A percentile compares a stretch with the other conserved stretches of the same genome.
Conservation (phyloP, 1,139 yeast species). For the Zygoascus sp. region DNA sequence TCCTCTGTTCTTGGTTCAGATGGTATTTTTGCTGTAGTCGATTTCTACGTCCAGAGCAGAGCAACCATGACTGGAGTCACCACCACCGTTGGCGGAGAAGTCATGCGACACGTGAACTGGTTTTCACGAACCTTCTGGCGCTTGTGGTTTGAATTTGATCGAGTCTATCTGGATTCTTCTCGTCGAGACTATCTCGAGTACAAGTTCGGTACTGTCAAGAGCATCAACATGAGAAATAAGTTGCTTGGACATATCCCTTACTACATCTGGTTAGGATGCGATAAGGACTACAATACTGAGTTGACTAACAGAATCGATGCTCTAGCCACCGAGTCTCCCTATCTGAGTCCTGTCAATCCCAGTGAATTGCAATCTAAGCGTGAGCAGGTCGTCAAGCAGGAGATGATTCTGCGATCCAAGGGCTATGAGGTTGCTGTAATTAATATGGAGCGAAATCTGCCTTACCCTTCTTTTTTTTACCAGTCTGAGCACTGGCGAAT, state of each 20-base stretch:
- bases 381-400: slow-evolving; percentile 26
- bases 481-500: slow-evolving; percentile 76
- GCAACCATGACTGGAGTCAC: slow-evolving; percentile 66
- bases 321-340: slow-evolving; percentile 75
- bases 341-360: slow-evolving; percentile 52
- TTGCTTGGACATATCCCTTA: slow-evolving; percentile 70
- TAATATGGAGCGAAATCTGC: slow-evolving; percentile 60
- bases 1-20: slow-evolving; percentile 48
- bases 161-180: slow-evolving; percentile 71
- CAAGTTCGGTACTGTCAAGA: slow-evolving; percentile 72
- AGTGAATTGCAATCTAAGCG: slow-evolving; percentile 20
- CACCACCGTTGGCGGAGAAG: slow-evolving; percentile 69
- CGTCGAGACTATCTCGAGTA: slow-evolving; percentile 81
- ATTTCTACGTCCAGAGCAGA: slow-evolving; percentile 70
- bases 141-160: slow-evolving; percentile 82
- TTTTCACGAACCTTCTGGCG: slow-evolving; percentile 76
- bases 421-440: slow-evolving; percentile 72
- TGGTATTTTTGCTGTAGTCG: slow-evolving; percentile 67
- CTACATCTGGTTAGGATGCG: slow-evolving; percentile 79
- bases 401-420: slow-evolving; percentile 43
- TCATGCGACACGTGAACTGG: slow-evolving; percentile 72
- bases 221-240: slow-evolving; percentile 61
- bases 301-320: slow-evolving; percentile 63
- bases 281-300: slow-evolving; percentile 57
- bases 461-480: slow-evolving; percentile 74